Evolutionary conservation across 805 yeast genomes (phyloP), one percentile per base, ranked within the genome.

Genomic region (Suhomyces kilbournensis): DNA sequence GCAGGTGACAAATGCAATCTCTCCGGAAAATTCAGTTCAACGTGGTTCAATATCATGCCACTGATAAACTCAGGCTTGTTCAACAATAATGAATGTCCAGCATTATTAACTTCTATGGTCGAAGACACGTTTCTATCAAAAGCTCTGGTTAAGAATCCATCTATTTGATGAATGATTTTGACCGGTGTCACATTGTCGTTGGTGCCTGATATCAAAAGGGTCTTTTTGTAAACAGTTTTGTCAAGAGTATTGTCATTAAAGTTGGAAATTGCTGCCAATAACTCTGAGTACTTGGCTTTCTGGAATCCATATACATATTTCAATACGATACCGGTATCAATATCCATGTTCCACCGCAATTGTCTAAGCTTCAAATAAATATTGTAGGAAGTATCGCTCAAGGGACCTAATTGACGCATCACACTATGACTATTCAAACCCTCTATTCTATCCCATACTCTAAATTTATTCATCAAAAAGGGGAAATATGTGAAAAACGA

Each of bases 261-360:
- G 50, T 68, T 70, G 9, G 65, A 58, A 7, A 74, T 65, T 0
- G 80, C 77, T 1, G 56, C 51, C 1, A 72, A 45, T 58, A 87
- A 72, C 44, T 84, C 86, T 7, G 69, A 61, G 15, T 58, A 58
- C 4, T 69, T 68, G 12, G 80, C 75, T 19, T 75, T 69, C n/a
- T 63, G 54, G 53, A 84, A 80, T 2, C 86, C 85, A 34, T 65
- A 55, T 1, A 80, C 71, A 56, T 86, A 83, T 49, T 75, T 72
- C 50, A 88, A 67, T 64, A 88, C 78, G 1, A 81, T 70, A 7
- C 57, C 55, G 0, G 90, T 77, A 47, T 79, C 73, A 14, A 85
- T 78, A 64, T 85, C 90, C 54, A 86, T 60, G 63, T 88, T 88
- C 86, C 89, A 84, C 46, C 90, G 69, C 39, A 87, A 73, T 65